A percentile compares a stretch with the other conserved stretches of the same genome.
Evolutionary conservation across 2,329 filamentous ascomycete species (phyloP).

Genomic region (Hymenoscyphus infarciens): DNA sequence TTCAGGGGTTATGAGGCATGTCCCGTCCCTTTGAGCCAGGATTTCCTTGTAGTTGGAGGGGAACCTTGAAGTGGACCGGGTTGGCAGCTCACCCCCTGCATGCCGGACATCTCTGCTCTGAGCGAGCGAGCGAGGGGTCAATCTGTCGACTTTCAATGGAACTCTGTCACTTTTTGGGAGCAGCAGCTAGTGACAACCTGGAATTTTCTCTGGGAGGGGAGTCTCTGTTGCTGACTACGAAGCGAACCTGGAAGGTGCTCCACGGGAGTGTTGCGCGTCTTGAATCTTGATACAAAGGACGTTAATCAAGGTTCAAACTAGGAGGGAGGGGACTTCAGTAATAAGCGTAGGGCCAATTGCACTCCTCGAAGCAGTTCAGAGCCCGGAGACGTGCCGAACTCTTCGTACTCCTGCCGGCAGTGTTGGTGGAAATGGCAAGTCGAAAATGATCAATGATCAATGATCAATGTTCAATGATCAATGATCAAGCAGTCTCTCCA

Average conservation of each 20-base stretch:
- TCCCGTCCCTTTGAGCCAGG: not conserved
- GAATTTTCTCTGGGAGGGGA: too few relatives aligned
- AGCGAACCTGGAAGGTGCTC: not conserved
- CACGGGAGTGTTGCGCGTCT: not conserved
- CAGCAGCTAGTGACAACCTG: not conserved
- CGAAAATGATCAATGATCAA: too few relatives aligned
- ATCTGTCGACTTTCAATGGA: conserved; percentile 3
- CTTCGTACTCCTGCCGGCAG: not conserved
- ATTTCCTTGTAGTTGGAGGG: not conserved
- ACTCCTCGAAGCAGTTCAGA: not conserved
- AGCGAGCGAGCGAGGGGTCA: not conserved
- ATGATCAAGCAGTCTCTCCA: too few relatives aligned
- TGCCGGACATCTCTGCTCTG: conserved; percentile 1
- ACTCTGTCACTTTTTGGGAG: not conserved
- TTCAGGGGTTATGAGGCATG: not conserved
- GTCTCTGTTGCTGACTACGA: too few relatives aligned
- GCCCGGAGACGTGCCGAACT: not conserved
- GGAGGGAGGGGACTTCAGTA: not conserved
- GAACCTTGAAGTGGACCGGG: not conserved
- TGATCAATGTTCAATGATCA: too few relatives aligned
- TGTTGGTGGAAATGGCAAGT: too few relatives aligned
- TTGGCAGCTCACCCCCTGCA: not conserved
- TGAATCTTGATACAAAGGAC: not conserved
- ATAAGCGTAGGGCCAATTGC: not conserved
- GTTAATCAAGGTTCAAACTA: conserved; percentile 1